Evolutionary conservation across 2,329 filamentous ascomycete species (phyloP), one percentile per base, ranked within the genome.

Genomic region (Lasiodiplodia sp.): DNA sequence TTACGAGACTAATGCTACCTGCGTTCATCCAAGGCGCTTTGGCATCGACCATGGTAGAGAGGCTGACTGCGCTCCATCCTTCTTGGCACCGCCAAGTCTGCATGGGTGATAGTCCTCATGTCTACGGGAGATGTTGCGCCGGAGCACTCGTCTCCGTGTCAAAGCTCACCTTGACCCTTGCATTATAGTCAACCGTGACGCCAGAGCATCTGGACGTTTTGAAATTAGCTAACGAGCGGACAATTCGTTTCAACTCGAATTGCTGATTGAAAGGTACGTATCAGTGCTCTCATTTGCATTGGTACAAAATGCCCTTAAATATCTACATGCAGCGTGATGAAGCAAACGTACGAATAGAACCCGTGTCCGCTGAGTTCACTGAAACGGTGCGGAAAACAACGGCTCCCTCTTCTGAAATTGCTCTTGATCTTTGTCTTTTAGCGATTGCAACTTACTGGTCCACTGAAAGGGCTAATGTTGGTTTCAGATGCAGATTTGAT

Each of bases 281-380:
- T 37, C 8, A 51, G 3, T 44, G 6, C 6, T 44, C 38, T 44
- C 2, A n/a, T 56, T 56, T 37, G n/a, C 28, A 37, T 11, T 34
- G 10, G 12, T 16, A 44, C 2, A 16, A 44, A 16, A 56, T 10
- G 11, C 2, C 11, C 28, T 34, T 37, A 2, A 10, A 23, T 34
- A 16, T 34, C 14, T 31, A 23, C 25, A 60, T 57, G 47, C 51
- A 51, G 60, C 40, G 75, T 44, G 18, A 21, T 64, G 34, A 34
- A 40, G 63, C 38, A 28, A 55, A 53, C 52, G 68, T 44, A 34
- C 31, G 44, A 23, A 28, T 62, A 62, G 38, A 62, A 51, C 25
- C 38, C 44, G 55, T 44, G n/a, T 69, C 56, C 38, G 47, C 38
- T 28, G 25, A 60, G 66, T 31, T 21, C 25, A 44, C 55, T 47